These are phyloP conservation scores for Cadophora sp. DNA, from an alignment of 2,329 filamentous ascomycete species.

Conservation along the genomic window DNA sequence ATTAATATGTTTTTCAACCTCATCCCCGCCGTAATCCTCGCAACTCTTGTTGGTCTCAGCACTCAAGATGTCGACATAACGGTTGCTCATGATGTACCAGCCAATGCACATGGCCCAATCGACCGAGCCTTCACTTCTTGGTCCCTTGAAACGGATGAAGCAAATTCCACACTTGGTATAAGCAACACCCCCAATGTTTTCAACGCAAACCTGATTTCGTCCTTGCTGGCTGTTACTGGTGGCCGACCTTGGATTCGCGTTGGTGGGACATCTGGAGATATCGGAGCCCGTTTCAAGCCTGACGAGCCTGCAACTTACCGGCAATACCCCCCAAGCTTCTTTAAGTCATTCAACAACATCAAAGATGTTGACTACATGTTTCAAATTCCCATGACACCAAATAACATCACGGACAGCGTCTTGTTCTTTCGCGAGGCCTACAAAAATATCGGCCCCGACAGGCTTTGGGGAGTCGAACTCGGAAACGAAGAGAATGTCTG, in stretches of 20 bases:
- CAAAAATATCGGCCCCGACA: neutral
- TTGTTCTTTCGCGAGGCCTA: no score
- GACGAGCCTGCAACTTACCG: neutral
- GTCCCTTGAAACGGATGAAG: neutral
- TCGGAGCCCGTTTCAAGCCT: neutral
- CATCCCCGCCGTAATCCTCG: no score
- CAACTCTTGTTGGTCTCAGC: no score
- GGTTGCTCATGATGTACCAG: neutral
- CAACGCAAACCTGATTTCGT: no score
- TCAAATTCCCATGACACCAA: no score
- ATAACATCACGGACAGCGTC: no score
- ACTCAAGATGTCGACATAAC: no score
- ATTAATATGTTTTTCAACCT: no score
- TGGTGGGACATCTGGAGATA: neutral
- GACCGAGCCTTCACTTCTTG: neutral
- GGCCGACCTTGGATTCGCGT: neutral
- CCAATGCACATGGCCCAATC: neutral
- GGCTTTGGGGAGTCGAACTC: neutral
- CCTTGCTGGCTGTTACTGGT: neutral
- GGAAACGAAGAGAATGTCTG: neutral
- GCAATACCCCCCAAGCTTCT: neutral
- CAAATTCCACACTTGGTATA: neutral
- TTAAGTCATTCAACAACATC: no score
- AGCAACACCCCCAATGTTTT: neutral
- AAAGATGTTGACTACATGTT: no score